Conservation (phyloP, 441 rosid genomes). For the Adansonia grandidieri region DNA sequence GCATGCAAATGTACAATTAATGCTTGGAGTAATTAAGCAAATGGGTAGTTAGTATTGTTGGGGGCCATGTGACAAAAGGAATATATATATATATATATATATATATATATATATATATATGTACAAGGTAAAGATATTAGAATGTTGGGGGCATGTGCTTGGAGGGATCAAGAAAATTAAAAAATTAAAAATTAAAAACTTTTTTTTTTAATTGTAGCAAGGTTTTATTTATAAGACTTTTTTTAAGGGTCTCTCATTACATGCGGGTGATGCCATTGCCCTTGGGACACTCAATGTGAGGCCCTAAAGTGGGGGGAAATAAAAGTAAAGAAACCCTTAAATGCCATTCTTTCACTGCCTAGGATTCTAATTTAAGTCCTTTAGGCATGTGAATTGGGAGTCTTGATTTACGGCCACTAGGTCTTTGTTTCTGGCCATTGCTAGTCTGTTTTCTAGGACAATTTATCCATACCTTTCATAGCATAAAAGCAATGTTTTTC, state of each 20-base stretch:
- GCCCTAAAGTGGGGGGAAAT: constrained; percentile 27
- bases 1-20: background rate
- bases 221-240: constrained; percentile 20
- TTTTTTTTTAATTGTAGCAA: background rate
- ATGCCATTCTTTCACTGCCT: constrained; percentile 33
- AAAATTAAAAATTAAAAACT: background rate
- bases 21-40: constrained; percentile 16
- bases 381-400: constrained; percentile 42
- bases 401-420: constrained; percentile 25
- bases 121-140: constrained; percentile 17
- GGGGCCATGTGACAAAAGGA: constrained; percentile 51
- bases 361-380: constrained; percentile 50
- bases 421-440: background rate
- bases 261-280: constrained; percentile 50
- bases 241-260: constrained; percentile 40
- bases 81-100: background rate
- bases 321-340: constrained; percentile 21
- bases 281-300: constrained; percentile 44
- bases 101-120: background rate
- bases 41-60: constrained; percentile 23
- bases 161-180: constrained; percentile 13
- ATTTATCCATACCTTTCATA: background rate
- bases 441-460: constrained; percentile 3
- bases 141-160: constrained; percentile 52
- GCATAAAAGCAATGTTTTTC: constrained; percentile 24